Percentiles rank a stretch among this genome's conserved stretches.
Evolutionary conservation across 345 rosid genomes (phyloP).

Genomic region (Punica granatum): DNA sequence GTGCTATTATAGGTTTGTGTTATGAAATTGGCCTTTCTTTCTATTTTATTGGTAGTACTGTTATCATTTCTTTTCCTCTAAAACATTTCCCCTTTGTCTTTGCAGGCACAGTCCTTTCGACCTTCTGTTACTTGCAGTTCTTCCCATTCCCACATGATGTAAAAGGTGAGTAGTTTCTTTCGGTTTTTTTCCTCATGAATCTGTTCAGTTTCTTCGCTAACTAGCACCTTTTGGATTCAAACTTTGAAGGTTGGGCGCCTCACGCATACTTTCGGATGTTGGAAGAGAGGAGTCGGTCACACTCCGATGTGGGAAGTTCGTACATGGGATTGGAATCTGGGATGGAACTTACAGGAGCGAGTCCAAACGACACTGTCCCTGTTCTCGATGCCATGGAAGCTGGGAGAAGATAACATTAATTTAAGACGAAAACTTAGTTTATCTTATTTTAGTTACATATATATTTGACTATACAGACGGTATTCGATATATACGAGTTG

Average conservation of each 20-base stretch:
- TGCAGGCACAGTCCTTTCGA: slow-evolving; percentile 23
- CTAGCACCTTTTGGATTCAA: background rate
- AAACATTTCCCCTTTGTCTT: background rate
- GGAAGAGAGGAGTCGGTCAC: slow-evolving; percentile 3
- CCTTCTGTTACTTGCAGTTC: slow-evolving; percentile 15
- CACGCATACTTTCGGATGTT: slow-evolving; percentile 9
- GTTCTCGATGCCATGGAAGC: slow-evolving; percentile 8
- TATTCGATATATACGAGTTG: too few species aligned
- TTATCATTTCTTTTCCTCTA: background rate
- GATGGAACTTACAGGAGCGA: background rate
- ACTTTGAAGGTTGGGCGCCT: slow-evolving; percentile 11
- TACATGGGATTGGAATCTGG: background rate
- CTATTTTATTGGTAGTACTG: background rate
- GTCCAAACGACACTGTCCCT: background rate
- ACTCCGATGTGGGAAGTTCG: background rate
- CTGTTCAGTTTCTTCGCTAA: background rate
- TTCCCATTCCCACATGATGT: slow-evolving; percentile 8
- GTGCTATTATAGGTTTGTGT: slow-evolving; percentile 46
- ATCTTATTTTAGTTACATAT: background rate
- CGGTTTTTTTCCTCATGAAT: background rate
- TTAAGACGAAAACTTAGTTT: too few species aligned
- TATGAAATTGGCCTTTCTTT: background rate
- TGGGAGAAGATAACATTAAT: slow-evolving; percentile 8
- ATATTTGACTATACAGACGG: too few species aligned
- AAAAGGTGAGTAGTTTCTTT: background rate